phyloP scores from a whole-genome alignment of 148 eudicot genomes.

The Vaccinium macrocarpon region DNA sequence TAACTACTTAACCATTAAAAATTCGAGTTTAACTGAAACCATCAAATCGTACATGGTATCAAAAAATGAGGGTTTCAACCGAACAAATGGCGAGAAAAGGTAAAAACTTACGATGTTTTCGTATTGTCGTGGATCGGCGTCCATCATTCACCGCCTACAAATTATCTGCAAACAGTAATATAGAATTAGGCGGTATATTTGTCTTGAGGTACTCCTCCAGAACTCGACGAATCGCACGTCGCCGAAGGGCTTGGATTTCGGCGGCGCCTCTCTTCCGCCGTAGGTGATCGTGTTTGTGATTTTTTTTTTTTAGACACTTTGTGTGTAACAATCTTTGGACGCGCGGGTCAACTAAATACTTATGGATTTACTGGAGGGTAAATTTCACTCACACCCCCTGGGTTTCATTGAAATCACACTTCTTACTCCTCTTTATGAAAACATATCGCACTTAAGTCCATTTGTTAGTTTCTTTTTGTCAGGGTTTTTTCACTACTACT shows the following conservation, averaged over 20 bases:
- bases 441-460: no score
- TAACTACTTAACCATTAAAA: neutral
- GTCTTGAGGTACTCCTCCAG: neutral
- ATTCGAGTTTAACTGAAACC: neutral
- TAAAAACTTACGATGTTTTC: slow-evolving; percentile 46
- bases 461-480: no score
- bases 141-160: slow-evolving; percentile 32
- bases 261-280: neutral
- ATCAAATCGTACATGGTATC: neutral
- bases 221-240: neutral
- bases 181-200: neutral
- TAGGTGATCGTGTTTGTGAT: neutral
- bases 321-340: neutral
- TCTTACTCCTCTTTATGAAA: no score
- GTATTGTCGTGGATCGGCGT: slow-evolving; percentile 57
- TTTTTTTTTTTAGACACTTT: no score
- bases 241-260: neutral
- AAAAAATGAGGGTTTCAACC: neutral
- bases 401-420: no score
- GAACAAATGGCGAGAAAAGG: neutral
- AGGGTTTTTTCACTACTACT: no score
- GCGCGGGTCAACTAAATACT: neutral
- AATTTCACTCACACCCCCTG: no score
- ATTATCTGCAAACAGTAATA: neutral
- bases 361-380: neutral